Base-by-base conservation (phyloP, 306 rosid species). In the Citrullus amarus region DNA sequence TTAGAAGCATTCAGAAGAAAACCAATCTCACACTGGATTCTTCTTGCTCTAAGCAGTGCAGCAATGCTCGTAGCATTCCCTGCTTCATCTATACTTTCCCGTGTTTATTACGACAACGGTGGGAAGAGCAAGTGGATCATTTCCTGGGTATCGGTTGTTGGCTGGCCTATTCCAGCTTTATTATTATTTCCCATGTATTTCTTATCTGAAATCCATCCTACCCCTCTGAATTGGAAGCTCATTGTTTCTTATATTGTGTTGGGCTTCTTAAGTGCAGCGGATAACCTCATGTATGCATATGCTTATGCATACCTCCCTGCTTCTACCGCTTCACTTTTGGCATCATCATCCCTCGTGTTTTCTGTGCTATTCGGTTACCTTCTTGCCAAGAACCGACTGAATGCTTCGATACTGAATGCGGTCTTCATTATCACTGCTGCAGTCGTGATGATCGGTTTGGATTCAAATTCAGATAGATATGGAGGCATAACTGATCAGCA, bases 241-340 rank as follows among this genome's bases (percentile, higher is more conserved):
- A 22, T 17, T 39, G 65, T 90, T 34, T 86, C 97, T 8, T 94
- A 94, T 46, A 4, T 86, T 15, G 38, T 77, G 82, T 81, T 92
- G 43, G 98, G 98, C 36, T 86, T 92, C 65, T 77, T 94, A 55
- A 92, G 95, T 70, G 97, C 96, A 77, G 97, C 92, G 43, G 98
- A 94, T 36, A 94, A 94, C 83, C 93, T 94, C 76, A 88, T 94
- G 97, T 94, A 83, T 83, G 98, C 97, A 32, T 94, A 94, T 77
- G 98, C 98, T 51, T 94, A 94, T 77, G 98, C 98, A 11, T 94
- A 90, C 81, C 94, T 94, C 83, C 96, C 97, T 54, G 98, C 98
- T 65, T 94, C 97, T 3, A 94, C 97, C 12, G 95, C 98, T 14
- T 71, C 98, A 3, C 97, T 94, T 17, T 84, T 92, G 34, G 96